These are phyloP conservation scores for Phytopythium aichiense DNA, from an alignment of 352 stramenopile species.

Conservation along the genomic window DNA sequence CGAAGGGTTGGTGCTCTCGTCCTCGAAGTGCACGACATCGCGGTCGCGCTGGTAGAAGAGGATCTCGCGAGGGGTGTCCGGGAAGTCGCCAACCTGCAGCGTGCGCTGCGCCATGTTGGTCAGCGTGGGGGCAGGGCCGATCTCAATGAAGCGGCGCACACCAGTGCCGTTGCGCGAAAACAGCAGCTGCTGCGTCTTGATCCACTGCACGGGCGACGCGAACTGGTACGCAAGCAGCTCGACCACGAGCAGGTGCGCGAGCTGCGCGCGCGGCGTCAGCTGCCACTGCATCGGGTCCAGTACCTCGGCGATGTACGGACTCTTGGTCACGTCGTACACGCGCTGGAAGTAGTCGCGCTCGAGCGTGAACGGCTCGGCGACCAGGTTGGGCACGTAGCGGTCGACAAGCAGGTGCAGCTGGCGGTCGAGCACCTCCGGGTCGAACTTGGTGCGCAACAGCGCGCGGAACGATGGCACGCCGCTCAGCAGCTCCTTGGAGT, in stretches of 20 bases:
- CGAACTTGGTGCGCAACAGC: constrained; percentile 69
- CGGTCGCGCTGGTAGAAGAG: constrained; percentile 84
- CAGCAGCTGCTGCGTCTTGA: constrained; percentile 79
- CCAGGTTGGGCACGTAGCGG: constrained; percentile 86
- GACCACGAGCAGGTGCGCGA: constrained; percentile 73
- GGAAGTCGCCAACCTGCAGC: constrained; percentile 64
- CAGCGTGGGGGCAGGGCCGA: constrained; percentile 74
- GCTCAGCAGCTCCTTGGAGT: constrained; percentile 77
- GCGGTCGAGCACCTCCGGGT: constrained; percentile 54
- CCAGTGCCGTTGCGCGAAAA: constrained; percentile 50
- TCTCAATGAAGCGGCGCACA: constrained; percentile 77
- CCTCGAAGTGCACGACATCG: constrained; percentile 76
- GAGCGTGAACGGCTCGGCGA: constrained; percentile 75
- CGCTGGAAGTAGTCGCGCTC: constrained; percentile 73
- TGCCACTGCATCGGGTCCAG: constrained; percentile 71
- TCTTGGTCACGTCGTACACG: constrained; percentile 70
- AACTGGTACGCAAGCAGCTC: constrained; percentile 89
- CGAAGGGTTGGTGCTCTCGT: constrained; percentile 57
- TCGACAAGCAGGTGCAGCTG: constrained; percentile 67
- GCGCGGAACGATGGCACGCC: constrained; percentile 79
- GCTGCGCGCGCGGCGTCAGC: constrained; percentile 56
- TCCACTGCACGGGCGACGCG: constrained; percentile 87
- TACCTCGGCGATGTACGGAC: constrained; percentile 58
- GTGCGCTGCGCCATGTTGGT: constrained; percentile 84
- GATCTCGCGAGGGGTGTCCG: constrained; percentile 51